These are phyloP conservation scores for Coemansia asiatica DNA, from an alignment of 192 early-diverging fungal species.

Conservation along the genomic window DNA sequence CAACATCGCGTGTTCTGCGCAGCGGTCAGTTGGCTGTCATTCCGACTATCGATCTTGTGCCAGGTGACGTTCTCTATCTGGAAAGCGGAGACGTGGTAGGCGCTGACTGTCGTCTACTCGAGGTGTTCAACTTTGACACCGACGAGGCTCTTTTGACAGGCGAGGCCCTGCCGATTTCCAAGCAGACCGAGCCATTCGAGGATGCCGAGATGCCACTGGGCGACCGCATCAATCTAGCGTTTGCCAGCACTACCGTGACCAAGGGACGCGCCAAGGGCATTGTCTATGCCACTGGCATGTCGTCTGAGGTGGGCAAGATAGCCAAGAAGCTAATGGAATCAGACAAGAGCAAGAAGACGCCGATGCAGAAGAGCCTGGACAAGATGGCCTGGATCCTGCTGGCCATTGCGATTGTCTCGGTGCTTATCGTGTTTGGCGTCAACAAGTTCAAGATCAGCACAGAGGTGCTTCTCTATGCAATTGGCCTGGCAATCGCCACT, in stretches of 20 bases:
- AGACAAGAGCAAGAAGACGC: conserved; percentile 58
- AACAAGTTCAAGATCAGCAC: conserved; percentile 62
- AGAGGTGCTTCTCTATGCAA: conserved; percentile 71
- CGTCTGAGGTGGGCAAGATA: conserved; percentile 92
- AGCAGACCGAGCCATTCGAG: conserved; percentile 64
- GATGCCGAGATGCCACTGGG: conserved; percentile 73
- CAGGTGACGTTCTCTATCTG: conserved; percentile 88
- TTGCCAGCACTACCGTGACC: conserved; percentile 84
- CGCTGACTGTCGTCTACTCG: conserved; percentile 83
- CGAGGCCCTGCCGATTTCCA: conserved; percentile 81
- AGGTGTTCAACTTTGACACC: conserved; percentile 85
- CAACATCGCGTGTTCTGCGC: conserved; percentile 83
- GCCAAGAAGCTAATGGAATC: conserved; percentile 74
- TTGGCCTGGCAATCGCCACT: conserved; percentile 87
- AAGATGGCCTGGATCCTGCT: conserved; percentile 79
- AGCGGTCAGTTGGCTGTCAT: conserved; percentile 72
- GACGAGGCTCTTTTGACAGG: conserved; percentile 93
- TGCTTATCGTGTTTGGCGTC: conserved; percentile 82
- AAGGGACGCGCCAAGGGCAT: conserved; percentile 90
- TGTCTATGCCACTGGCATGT: conserved; percentile 79
- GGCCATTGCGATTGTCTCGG: conserved; percentile 64
- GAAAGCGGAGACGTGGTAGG: conserved; percentile 94
- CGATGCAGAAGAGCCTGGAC: conserved; percentile 69
- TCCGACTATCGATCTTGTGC: conserved; percentile 77
- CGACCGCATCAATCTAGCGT: conserved; percentile 90